Evolutionary conservation across 306 rosid genomes (phyloP).

Genomic region (Argentina anserina): DNA sequence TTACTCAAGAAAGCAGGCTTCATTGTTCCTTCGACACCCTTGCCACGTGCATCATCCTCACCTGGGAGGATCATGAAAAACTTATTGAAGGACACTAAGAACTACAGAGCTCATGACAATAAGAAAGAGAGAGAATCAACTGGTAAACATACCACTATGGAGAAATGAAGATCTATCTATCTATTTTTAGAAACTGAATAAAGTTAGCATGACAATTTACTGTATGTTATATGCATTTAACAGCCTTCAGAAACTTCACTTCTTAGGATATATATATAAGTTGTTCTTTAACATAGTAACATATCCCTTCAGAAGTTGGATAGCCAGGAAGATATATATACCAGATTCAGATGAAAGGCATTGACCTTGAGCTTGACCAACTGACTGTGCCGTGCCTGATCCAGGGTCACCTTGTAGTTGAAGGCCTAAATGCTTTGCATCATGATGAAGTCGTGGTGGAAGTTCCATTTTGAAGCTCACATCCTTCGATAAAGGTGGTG

Average conservation of each 20-base stretch:
- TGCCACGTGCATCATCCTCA: conserved; percentile 35
- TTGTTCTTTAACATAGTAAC: background rate
- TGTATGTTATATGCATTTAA: background rate
- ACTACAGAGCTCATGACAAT: background rate
- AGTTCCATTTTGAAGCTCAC: conserved; percentile 12
- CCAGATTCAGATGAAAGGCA: conserved; percentile 45
- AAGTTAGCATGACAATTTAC: background rate
- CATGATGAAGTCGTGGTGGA: conserved; percentile 17
- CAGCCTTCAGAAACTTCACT: background rate
- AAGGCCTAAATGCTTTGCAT: conserved; percentile 31
- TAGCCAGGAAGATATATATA: conserved; percentile 4
- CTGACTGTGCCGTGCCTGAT: conserved; percentile 20
- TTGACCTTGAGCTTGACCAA: conserved; percentile 35
- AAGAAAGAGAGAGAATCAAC: background rate
- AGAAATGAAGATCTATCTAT: background rate
- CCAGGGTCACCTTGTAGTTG: conserved; percentile 21
- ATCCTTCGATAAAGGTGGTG: conserved; percentile 16
- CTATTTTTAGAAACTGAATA: background rate
- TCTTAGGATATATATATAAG: background rate
- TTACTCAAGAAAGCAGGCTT: conserved; percentile 43
- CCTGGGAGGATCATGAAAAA: conserved; percentile 26
- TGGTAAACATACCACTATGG: background rate
- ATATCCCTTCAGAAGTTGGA: background rate
- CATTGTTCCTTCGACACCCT: conserved; percentile 39
- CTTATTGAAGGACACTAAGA: background rate